Evolutionary conservation across 192 early-diverging fungal genomes (phyloP), one percentile per base, ranked within the genome.

Genomic region (Coemansia asiatica): DNA sequence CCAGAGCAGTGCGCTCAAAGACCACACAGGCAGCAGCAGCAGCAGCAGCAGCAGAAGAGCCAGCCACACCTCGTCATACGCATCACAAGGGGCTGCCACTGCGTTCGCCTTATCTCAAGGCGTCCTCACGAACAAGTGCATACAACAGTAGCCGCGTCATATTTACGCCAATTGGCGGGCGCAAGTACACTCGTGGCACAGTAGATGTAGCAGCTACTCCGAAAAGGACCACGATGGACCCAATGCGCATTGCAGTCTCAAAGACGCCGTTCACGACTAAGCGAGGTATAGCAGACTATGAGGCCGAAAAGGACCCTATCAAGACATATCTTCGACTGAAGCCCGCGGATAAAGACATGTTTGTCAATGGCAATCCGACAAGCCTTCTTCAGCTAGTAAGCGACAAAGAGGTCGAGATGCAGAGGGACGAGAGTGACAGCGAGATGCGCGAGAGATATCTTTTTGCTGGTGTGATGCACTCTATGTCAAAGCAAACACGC

Each of bases 401-500:
- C 67, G 82, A 83, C 63, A 83, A 79, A 53, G 81, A 74, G 49
- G 72, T 83, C n/a, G 67, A 81, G 59, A 53, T 75, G 22, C 51
- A 55, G 51, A 61, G 61, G 26, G 26, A 13, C 26, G 59, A 31
- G 62, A 0, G 64, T 12, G 66, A 64, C 31, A 35, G 40, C 6
- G 35, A 21, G 21, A 16, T 69, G 60, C 25, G 65, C 36, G 71
- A 74, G 61, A 69, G 79, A 2, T 88, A 88, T 57, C 64, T 72
- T 62, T 91, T 91, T 38, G 79, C 86, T 0, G 83, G 85, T 44
- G 86, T 88, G 16, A 76, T 91, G 59, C 76, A 76, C 16, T 68
- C 75, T 21, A 31, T 68, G 35, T 57, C 79, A 7, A 47, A 63
- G 31, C 87, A 89, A 66, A 57, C 84, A 13, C 62, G 73, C 0